Base-by-base conservation (phyloP, 169 alveolate species). In the Prorocentrum cordatum region DNA sequence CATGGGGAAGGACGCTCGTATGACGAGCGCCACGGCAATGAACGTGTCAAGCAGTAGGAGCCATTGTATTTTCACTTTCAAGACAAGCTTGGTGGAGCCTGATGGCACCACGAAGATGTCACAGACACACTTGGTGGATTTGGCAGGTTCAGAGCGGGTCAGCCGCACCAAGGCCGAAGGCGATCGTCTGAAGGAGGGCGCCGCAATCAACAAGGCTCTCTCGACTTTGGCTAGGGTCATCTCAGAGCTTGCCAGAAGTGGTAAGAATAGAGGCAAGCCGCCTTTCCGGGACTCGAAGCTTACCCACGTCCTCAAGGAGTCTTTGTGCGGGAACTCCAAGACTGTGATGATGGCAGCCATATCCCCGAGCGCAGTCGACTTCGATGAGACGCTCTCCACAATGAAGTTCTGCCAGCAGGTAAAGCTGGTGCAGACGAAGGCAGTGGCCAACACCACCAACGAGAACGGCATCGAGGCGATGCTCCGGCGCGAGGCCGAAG, bases 1-100 rank as follows among this genome's bases (percentile, higher is more conserved):
- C n/a, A 4, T 16, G 36, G 68, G 68, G 4, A 16, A 3, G 36
- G n/a, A 26, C 4, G 16, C 31, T 7, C 68, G 96, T 33, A 83
- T 93, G 22, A 87, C 83, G 35, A 94, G 94, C 1, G 32, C 93
- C 31, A 94, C 96, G 33, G 36, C 83, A 27, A 94, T 94, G 96
- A 94, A 94, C 85, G 93, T 93, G 27, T 93, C 91, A 38, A 83
- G 94, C 5, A 92, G 94, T 24, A 45, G 96, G 58, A 91, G 94
- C 27, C 86, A 75, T 47, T 75, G 86, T 61, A 75, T 75, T 47
- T 75, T 75, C 86, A 75, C 86, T 45, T 75, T 75, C 61, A 75
- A 75, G 59, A 75, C 86, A 1, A 4, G 10, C 45, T 35, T 5
- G 83, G 35, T 2, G 66, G 14, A 3, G 31, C 36, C 38, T 27